Percentiles rank a stretch among this genome's conserved stretches.
phyloP scores from a whole-genome alignment of 805 yeast species.

The Kuraishia borneana region DNA sequence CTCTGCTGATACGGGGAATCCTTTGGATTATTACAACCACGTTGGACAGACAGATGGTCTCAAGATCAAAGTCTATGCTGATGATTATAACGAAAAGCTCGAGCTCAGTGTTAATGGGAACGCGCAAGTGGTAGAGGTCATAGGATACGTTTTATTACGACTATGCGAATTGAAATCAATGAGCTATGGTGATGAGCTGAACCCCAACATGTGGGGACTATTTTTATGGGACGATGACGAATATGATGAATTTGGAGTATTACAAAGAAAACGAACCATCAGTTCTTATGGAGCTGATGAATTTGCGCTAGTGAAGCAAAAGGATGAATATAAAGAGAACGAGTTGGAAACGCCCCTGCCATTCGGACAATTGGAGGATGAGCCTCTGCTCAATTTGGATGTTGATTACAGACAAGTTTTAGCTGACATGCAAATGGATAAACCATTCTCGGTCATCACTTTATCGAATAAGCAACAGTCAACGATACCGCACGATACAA shows the following conservation, averaged over 20 bases:
- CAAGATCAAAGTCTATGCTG: not conserved
- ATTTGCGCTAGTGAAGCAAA: conserved; percentile 60
- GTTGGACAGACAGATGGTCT: conserved; percentile 13
- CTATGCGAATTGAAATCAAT: conserved; percentile 10
- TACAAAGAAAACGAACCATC: conserved; percentile 57
- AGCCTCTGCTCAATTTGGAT: not conserved
- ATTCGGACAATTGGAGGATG: conserved; percentile 6
- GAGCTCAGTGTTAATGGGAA: conserved; percentile 17
- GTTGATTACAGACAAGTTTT: not conserved
- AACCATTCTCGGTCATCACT: conserved; percentile 12
- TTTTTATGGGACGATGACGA: conserved; percentile 89
- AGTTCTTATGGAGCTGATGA: conserved; percentile 73
- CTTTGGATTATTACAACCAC: conserved; percentile 31
- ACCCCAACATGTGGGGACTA: conserved; percentile 66
- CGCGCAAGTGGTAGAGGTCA: conserved; percentile 38
- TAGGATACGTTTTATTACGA: conserved; percentile 38
- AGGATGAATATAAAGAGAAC: conserved; percentile 31
- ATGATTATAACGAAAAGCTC: not conserved
- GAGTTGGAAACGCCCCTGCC: conserved; percentile 46
- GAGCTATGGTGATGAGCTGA: conserved; percentile 9
- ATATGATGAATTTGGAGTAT: conserved; percentile 84
- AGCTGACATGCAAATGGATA: conserved; percentile 8
- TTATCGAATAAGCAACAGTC: conserved; percentile 3
- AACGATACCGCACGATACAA: no score
- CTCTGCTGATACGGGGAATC: conserved; percentile 24